Evolutionary conservation across 73 alveolate genomes (phyloP).

Genomic region (Diophrys appendiculata): DNA sequence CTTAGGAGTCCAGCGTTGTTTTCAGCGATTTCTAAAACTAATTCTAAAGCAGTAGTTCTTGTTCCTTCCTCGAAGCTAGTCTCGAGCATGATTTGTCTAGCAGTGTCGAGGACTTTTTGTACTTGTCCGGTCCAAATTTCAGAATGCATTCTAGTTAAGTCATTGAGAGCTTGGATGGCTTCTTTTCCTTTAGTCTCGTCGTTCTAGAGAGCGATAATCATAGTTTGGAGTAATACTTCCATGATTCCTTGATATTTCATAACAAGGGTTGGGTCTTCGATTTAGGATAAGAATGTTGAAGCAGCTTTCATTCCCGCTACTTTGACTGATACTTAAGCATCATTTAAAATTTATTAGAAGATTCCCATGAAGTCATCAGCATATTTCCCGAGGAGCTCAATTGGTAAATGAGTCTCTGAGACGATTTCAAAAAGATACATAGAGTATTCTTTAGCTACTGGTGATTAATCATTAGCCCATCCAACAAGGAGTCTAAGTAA

Average conservation of each 20-base stretch:
- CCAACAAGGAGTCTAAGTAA: slow-evolving; percentile 19
- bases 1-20: slow-evolving; percentile 32
- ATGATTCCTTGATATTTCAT: slow-evolving; percentile 20
- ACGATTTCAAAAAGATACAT: slow-evolving; percentile 38
- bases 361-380: slow-evolving; percentile 33
- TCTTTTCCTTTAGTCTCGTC: slow-evolving; percentile 28
- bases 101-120: slow-evolving; percentile 9
- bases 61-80: slow-evolving; percentile 30
- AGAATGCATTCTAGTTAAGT: slow-evolving; percentile 28
- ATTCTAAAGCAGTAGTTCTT: slow-evolving; percentile 32
- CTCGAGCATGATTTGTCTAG: slow-evolving; percentile 7
- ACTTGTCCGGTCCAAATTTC: slow-evolving; percentile 31
- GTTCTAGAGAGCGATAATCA: slow-evolving; percentile 28
- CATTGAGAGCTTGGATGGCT: slow-evolving; percentile 21
- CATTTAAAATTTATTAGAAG: slow-evolving; percentile 24
- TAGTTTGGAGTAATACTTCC: slow-evolving; percentile 29
- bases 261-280: slow-evolving; percentile 41
- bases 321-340: slow-evolving; percentile 30
- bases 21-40: slow-evolving; percentile 26
- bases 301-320: slow-evolving; percentile 52
- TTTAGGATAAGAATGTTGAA: slow-evolving; percentile 38
- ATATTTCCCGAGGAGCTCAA: slow-evolving; percentile 13
- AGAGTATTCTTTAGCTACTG: slow-evolving; percentile 24
- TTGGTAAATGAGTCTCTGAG: slow-evolving; percentile 25
- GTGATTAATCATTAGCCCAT: slow-evolving; percentile 22